Percentiles rank a stretch among this genome's conserved stretches.
Conservation (phyloP, 1,284 basidiomycete species). For the Sanguinoderma infundibulare region DNA sequence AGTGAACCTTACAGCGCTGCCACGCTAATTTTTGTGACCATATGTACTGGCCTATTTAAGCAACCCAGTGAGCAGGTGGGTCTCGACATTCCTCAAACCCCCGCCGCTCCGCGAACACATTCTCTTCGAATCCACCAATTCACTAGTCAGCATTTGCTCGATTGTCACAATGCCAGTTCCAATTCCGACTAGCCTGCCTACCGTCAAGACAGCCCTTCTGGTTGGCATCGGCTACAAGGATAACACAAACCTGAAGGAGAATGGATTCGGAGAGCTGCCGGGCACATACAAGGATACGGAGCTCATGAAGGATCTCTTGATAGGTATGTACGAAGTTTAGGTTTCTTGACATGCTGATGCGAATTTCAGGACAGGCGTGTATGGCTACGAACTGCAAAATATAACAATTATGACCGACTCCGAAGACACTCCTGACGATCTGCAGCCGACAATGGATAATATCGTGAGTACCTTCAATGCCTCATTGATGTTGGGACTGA, state of each 20-base stretch:
- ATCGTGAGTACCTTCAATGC: constrained; percentile 15
- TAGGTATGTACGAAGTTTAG: not conserved
- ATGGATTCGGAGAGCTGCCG: not conserved
- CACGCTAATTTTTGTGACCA: too few relatives aligned
- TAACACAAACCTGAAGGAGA: not conserved
- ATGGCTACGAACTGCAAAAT: constrained; percentile 10
- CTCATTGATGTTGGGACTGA: not conserved
- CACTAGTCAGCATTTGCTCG: not conserved
- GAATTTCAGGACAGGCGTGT: not conserved
- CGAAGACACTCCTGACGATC: not conserved
- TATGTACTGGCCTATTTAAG: too few relatives aligned
- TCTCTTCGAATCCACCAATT: not conserved
- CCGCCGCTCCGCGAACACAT: not conserved
- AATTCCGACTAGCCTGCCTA: too few relatives aligned
- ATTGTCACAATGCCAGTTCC: not conserved
- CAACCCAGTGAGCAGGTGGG: not conserved
- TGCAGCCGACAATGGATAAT: constrained; percentile 24
- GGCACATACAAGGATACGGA: not conserved
- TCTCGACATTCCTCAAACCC: too few relatives aligned
- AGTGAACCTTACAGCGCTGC: too few relatives aligned
- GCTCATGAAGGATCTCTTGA: not conserved
- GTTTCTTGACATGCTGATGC: not conserved
- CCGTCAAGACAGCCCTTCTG: not conserved
- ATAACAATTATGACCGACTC: constrained; percentile 25
- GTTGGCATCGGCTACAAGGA: not conserved